A percentile compares a stretch with the other conserved stretches of the same genome.
phyloP scores from a whole-genome alignment of 140 eudicot species.

The Bidens hawaiensis region DNA sequence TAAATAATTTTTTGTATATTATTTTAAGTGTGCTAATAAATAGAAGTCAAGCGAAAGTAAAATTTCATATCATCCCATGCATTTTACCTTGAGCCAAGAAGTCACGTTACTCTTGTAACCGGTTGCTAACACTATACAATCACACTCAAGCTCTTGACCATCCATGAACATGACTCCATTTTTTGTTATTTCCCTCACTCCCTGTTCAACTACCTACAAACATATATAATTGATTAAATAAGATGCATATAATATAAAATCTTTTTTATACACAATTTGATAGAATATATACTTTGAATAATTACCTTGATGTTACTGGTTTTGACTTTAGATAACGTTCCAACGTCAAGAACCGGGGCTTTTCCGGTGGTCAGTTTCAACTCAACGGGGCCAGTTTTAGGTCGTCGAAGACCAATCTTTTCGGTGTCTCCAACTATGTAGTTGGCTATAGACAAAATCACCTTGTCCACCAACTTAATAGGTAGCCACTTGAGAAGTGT shows the following conservation, averaged over 20 bases:
- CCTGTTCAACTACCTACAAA: conserved; percentile 58
- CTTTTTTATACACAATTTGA: background rate
- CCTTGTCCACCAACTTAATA: conserved; percentile 59
- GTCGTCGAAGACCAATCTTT: conserved; percentile 65
- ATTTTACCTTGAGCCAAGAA: conserved; percentile 82
- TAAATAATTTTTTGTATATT: too few species aligned
- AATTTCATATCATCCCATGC: conserved; percentile 12
- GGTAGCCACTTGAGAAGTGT: conserved; percentile 79
- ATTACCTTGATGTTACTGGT: conserved; percentile 77
- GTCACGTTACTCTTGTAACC: conserved; percentile 89
- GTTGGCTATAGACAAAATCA: conserved; percentile 43
- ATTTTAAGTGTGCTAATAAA: background rate
- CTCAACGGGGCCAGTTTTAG: conserved; percentile 84
- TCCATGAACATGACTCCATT: conserved; percentile 67
- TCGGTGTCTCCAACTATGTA: conserved; percentile 57
- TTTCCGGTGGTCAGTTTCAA: conserved; percentile 69
- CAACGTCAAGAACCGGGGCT: conserved; percentile 76
- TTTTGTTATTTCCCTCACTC: conserved; percentile 61
- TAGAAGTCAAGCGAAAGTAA: background rate
- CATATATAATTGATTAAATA: background rate
- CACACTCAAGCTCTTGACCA: conserved; percentile 73
- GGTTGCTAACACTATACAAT: conserved; percentile 72
- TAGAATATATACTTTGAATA: too few species aligned
- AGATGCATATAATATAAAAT: background rate
- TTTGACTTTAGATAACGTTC: conserved; percentile 59